Percentiles rank a stretch among this genome's conserved stretches.
Conservation (phyloP, 208 protist genomes). For the Wallacemonas sp. region DNA sequence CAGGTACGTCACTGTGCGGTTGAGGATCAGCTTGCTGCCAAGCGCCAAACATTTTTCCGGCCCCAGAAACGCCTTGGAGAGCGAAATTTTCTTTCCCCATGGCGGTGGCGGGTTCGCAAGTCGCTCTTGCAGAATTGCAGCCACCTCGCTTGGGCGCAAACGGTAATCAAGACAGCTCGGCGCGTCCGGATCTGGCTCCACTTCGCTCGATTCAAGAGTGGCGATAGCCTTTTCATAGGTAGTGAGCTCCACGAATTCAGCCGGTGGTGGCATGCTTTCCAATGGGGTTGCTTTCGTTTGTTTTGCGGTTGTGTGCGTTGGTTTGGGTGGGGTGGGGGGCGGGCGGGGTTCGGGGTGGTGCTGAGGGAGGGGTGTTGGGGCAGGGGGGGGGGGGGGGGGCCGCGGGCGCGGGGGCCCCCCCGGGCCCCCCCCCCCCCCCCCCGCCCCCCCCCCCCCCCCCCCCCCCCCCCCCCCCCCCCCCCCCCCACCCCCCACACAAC, state of each 20-base stretch:
- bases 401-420: neutral
- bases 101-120: slow-evolving; percentile 49
- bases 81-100: slow-evolving; percentile 59
- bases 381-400: neutral
- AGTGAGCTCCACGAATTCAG: neutral
- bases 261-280: slow-evolving; percentile 16
- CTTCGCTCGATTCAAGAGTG: slow-evolving; percentile 22
- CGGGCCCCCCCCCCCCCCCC: neutral
- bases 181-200: slow-evolving; percentile 34
- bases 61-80: slow-evolving; percentile 37
- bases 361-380: neutral
- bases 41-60: slow-evolving; percentile 43
- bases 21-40: slow-evolving; percentile 48
- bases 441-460: neutral
- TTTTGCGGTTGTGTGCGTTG: too few relatives aligned
- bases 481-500: neutral
- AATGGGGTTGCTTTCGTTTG: slow-evolving; percentile 11
- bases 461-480: neutral
- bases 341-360: neutral
- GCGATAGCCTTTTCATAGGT: slow-evolving; percentile 35
- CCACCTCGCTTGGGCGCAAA: slow-evolving; percentile 54
- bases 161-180: slow-evolving; percentile 33
- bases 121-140: slow-evolving; percentile 28
- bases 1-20: slow-evolving; percentile 46
- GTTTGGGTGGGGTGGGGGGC: neutral